Conservation (phyloP, 1,139 yeast genomes). For the Geotrichum australiense region DNA sequence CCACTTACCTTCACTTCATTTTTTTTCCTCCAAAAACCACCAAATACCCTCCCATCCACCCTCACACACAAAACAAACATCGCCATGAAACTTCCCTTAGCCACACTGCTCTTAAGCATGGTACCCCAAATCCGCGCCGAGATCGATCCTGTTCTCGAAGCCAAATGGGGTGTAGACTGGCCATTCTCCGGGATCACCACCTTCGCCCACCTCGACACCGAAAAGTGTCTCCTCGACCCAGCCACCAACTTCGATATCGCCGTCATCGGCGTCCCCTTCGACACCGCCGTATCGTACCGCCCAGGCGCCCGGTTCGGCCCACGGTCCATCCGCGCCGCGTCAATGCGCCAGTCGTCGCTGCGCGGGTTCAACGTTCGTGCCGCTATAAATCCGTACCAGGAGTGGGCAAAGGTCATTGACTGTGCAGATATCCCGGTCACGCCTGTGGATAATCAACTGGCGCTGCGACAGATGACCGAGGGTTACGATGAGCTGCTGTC, state of each 20-base stretch:
- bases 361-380: constrained; percentile 69
- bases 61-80: background rate
- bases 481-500: constrained; percentile 53
- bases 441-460: constrained; percentile 67
- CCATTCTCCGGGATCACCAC: constrained; percentile 51
- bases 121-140: background rate
- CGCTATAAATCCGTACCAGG: constrained; percentile 52
- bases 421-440: constrained; percentile 80
- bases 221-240: constrained; percentile 48
- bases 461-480: constrained; percentile 61
- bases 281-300: constrained; percentile 66
- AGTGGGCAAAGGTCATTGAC: constrained; percentile 65
- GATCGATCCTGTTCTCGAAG: constrained; percentile 16
- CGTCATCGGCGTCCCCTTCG: constrained; percentile 69
- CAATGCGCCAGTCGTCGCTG: constrained; percentile 60
- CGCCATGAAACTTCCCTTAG: background rate
- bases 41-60: background rate
- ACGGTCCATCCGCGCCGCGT: constrained; percentile 62
- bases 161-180: constrained; percentile 28
- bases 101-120: background rate
- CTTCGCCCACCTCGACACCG: constrained; percentile 62
- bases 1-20: background rate
- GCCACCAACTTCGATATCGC: constrained; percentile 53
- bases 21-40: background rate
- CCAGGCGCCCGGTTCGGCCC: constrained; percentile 82